Conservation (phyloP, 768 basidiomycete genomes). For the Mycena vitilis region DNA sequence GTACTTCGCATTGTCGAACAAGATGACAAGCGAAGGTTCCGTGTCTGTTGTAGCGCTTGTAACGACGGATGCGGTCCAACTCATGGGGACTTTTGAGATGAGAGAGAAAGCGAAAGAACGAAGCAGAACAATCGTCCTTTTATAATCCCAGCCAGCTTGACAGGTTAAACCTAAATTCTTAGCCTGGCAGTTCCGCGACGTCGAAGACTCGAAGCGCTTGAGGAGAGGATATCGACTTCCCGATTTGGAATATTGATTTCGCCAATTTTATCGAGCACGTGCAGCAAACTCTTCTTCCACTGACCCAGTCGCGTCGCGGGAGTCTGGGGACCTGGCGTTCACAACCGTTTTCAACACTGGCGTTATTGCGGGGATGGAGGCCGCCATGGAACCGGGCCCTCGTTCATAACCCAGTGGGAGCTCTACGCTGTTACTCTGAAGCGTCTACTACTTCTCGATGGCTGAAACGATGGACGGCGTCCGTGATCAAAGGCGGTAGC, state of each 20-base stretch:
- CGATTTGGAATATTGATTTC: background rate
- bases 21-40: constrained; percentile 79
- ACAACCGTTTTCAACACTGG: constrained; percentile 2
- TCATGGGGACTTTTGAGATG: constrained; percentile 48
- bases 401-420: background rate
- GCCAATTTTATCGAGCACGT: background rate
- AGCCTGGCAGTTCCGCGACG: constrained; percentile 10
- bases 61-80: constrained; percentile 74
- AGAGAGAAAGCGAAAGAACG: background rate
- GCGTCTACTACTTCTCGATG: background rate
- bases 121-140: background rate
- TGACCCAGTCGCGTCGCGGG: background rate
- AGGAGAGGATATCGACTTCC: background rate
- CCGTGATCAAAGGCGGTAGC: constrained; percentile 11
- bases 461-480: constrained; percentile 6
- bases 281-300: background rate
- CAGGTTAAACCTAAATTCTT: constrained; percentile 17
- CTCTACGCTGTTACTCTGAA: background rate
- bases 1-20: constrained; percentile 82
- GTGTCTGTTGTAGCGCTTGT: constrained; percentile 78
- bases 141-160: background rate
- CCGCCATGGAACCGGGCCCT: background rate
- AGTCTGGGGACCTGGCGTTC: background rate
- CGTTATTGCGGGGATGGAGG: background rate
- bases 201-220: background rate